These are phyloP conservation scores for Apiotrichum porosum DNA, from an alignment of 1,284 basidiomycete genomes.

Conservation along the genomic window DNA sequence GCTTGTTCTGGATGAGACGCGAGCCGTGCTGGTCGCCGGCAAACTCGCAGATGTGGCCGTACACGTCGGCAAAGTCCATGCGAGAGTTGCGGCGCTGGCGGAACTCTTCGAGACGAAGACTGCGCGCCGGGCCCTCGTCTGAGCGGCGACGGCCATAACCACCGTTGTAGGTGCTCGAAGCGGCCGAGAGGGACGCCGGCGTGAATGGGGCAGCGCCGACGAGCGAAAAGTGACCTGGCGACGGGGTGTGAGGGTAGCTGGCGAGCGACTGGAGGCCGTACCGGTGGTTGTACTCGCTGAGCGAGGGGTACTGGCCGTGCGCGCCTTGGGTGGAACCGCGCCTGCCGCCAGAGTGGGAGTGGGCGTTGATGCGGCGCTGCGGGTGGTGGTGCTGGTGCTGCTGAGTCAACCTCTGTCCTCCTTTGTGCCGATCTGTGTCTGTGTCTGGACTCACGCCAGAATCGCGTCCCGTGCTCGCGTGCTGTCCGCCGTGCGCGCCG, in stretches of 20 bases:
- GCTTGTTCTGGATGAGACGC: slow-evolving; percentile 79
- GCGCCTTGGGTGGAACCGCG: no score
- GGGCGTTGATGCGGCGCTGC: no score
- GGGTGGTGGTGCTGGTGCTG: no score
- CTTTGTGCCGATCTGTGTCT: no score
- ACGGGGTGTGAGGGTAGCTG: background rate
- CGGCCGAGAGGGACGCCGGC: background rate
- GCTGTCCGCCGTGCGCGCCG: slow-evolving; percentile 1
- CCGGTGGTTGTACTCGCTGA: background rate
- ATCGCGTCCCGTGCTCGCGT: background rate
- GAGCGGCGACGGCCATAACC: background rate
- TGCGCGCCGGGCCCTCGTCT: slow-evolving; percentile 48
- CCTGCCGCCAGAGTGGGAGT: no score
- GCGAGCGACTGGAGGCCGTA: background rate
- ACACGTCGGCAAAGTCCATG: slow-evolving; percentile 80
- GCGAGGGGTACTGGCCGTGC: no score
- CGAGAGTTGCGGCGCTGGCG: slow-evolving; percentile 67
- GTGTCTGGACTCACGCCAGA: no score
- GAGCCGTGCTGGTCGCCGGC: slow-evolving; percentile 91
- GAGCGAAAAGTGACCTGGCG: background rate
- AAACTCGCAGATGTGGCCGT: slow-evolving; percentile 84
- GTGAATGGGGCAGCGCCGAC: background rate
- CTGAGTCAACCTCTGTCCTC: no score
- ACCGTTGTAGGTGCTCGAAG: no score
- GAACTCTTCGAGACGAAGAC: slow-evolving; percentile 76